Evolutionary conservation across 306 rosid genomes (phyloP).

Genomic region (Canavalia ensiformis): DNA sequence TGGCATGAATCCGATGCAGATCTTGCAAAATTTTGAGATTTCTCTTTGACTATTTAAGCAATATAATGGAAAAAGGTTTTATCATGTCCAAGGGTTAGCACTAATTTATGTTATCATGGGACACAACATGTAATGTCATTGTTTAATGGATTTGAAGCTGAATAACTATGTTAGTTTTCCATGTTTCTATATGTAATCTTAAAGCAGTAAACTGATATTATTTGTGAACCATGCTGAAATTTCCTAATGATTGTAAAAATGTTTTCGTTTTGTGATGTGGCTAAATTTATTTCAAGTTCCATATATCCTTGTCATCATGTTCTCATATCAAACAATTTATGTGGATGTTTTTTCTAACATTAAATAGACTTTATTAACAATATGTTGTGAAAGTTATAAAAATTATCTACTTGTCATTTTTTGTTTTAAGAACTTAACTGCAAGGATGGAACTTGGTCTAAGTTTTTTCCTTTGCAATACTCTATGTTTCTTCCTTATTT

Average conservation of each 20-base stretch:
- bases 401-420: neutral
- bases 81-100: slow-evolving; percentile 1
- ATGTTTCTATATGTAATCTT: slow-evolving; percentile 18
- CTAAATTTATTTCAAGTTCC: neutral
- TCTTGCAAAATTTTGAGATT: neutral
- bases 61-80: neutral
- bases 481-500: neutral
- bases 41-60: neutral
- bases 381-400: neutral
- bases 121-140: neutral
- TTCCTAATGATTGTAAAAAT: neutral
- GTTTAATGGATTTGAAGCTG: slow-evolving; percentile 13
- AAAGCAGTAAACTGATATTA: neutral
- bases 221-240: neutral
- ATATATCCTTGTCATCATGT: neutral
- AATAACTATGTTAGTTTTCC: slow-evolving; percentile 6
- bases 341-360: neutral
- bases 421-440: neutral
- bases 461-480: neutral
- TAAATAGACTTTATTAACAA: neutral
- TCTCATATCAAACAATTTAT: neutral
- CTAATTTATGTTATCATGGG: slow-evolving; percentile 1
- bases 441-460: neutral
- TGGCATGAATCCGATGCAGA: slow-evolving; percentile 20
- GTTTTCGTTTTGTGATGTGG: neutral